Conservation (phyloP, 495 filamentous ascomycete species). For the Trichoderma orchidacearum region DNA sequence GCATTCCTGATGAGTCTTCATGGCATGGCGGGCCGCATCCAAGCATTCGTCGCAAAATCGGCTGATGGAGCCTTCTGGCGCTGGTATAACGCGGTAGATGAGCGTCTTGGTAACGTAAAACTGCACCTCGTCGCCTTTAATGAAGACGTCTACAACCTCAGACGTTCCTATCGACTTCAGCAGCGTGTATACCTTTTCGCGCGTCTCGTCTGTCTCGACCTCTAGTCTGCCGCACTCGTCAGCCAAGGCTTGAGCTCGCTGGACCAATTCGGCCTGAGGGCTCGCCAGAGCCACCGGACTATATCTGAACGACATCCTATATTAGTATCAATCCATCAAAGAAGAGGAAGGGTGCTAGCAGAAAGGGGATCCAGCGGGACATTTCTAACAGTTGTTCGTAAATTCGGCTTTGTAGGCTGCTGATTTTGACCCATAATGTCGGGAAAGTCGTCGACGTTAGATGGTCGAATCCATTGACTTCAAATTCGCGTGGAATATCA, state of each 20-base stretch:
- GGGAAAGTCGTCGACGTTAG: constrained; percentile 17
- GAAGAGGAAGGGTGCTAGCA: not conserved
- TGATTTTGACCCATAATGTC: constrained; percentile 37
- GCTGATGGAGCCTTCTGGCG: constrained; percentile 20
- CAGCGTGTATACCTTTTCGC: constrained; percentile 5
- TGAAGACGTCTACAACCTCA: constrained; percentile 29
- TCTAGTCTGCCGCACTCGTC: constrained; percentile 11
- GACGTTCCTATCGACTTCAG: constrained; percentile 8
- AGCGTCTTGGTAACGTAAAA: constrained; percentile 40
- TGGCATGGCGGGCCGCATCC: constrained; percentile 39
- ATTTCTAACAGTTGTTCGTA: constrained; percentile 34
- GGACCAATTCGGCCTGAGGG: constrained; percentile 27
- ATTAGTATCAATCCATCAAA: not conserved
- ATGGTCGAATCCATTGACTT: constrained; percentile 15
- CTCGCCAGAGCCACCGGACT: constrained; percentile 42
- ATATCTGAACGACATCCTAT: constrained; percentile 17
- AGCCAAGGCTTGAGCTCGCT: constrained; percentile 17
- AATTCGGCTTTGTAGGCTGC: constrained; percentile 40
- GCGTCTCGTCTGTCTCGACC: constrained; percentile 9
- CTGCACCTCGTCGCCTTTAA: constrained; percentile 40
- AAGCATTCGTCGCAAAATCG: constrained; percentile 48
- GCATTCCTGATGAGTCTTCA: constrained; percentile 38
- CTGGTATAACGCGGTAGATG: constrained; percentile 49
- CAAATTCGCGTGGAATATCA: constrained; percentile 27
- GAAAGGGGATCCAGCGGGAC: not conserved